Evolutionary conservation across 2,329 filamentous ascomycete genomes (phyloP).

Genomic region (Scedosporium apiospermum): DNA sequence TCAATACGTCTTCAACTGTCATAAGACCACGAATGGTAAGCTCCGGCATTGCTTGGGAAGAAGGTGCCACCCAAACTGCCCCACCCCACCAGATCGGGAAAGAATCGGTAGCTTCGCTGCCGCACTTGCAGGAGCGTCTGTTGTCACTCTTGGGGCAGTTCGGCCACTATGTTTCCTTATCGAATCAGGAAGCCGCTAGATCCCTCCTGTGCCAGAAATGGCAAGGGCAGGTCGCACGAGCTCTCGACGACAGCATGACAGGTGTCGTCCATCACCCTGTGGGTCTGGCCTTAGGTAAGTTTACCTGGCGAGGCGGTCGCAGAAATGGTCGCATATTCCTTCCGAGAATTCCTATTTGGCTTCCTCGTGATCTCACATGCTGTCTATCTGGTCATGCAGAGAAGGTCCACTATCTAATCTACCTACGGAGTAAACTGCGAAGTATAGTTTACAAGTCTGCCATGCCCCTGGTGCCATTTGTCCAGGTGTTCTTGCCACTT

Average conservation of each 20-base stretch:
- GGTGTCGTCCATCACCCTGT: background rate
- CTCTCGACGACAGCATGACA: background rate
- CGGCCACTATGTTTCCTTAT: background rate
- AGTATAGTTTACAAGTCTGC: background rate
- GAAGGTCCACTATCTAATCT: background rate
- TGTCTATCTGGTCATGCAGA: background rate
- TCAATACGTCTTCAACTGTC: background rate
- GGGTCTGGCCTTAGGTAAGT: background rate
- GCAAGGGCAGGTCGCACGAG: background rate
- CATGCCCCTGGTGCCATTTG: background rate
- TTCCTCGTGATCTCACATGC: background rate
- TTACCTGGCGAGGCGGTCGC: background rate
- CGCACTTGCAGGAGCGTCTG: background rate
- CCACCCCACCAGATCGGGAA: background rate
- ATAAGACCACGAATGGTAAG: background rate
- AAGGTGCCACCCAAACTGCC: background rate
- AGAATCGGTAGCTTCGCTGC: background rate
- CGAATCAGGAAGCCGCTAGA: background rate
- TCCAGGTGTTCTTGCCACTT: no score
- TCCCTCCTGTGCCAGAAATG: background rate
- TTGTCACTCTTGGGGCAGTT: background rate
- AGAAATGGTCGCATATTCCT: background rate
- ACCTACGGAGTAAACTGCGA: background rate
- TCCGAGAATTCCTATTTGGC: background rate
- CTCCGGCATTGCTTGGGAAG: background rate